Evolutionary conservation across 2,329 filamentous ascomycete species (phyloP), one percentile per base, ranked within the genome.

Genomic region (Biscogniauxia sp.): DNA sequence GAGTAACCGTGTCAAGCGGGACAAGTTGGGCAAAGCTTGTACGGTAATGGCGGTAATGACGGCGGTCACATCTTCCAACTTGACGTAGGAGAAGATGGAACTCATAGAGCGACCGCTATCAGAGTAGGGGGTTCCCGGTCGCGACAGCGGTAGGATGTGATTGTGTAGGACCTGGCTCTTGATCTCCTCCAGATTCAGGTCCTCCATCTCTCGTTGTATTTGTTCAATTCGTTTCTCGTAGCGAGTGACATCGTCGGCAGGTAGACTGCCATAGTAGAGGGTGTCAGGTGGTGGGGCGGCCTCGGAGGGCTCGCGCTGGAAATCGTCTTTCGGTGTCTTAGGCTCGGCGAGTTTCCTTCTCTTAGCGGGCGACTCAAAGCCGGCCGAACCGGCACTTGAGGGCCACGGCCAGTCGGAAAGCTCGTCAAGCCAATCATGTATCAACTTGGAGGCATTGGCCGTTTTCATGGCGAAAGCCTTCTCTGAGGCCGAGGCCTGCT

Each of bases 21-120:
- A 89, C 51, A 97, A 78, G 61, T 90, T 88, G 1, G 95, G 95
- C 20, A 99, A 81, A 3, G 92, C 87, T 71, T 95, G 91, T n/a
- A 99, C 78, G 19, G 97, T 90, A 37, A 94, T 96, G 26, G 93
- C 91, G 1, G 95, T 97, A 59, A 98, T 85, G 53, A 98, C 84
- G 23, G 94, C 92, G 8, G 92, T 93, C 69, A 97, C 87, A 74
- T 98, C 95, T 68, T 95, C 93, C 80, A 98, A 86, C 62, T 84
- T 88, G 64, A 84, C 85, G 74, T 91, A 91, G 51, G 80, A 78
- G 28, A 70, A 78, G 68, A 67, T 78, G 67, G 71, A 79, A 71
- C 72, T 75, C 69, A 74, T 66, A 11, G 77, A 74, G 19, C 71
- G 71, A 54, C 74, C 79, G 1, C 85, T 79, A 69, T 78, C 69